These are phyloP conservation scores for Arabidopsis lyrata DNA, from an alignment of 441 rosid genomes.

Conservation along the genomic window DNA sequence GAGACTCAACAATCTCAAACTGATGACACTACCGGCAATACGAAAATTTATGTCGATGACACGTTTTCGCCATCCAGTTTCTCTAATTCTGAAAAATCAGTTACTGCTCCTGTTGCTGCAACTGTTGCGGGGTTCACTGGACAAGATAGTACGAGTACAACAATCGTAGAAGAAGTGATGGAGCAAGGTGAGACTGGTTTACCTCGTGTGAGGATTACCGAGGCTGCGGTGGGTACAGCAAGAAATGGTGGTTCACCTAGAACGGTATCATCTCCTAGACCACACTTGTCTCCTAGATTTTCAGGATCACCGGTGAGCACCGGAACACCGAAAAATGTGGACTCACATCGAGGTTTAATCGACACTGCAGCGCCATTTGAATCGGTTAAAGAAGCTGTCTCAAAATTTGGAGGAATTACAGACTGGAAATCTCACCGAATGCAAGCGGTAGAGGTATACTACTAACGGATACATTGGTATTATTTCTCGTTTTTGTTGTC, in stretches of 20 bases:
- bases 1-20: constrained; percentile 42
- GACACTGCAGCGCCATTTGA: constrained; percentile 92
- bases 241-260: constrained; percentile 35
- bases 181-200: constrained; percentile 21
- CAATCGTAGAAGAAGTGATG: not conserved
- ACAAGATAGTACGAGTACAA: not conserved
- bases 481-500: constrained; percentile 4
- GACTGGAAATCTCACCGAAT: constrained; percentile 96
- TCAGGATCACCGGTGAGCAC: constrained; percentile 41
- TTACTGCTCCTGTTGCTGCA: constrained; percentile 1
- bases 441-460: constrained; percentile 78
- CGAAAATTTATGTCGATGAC: constrained; percentile 42
- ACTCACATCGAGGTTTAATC: constrained; percentile 58
- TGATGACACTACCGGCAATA: constrained; percentile 37
- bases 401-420: constrained; percentile 93
- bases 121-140: not conserved
- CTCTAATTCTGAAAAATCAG: constrained; percentile 10
- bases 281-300: constrained; percentile 14
- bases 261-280: constrained; percentile 17
- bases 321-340: constrained; percentile 25
- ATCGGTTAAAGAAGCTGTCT: constrained; percentile 94
- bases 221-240: constrained; percentile 33
- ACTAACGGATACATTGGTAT: constrained; percentile 14
- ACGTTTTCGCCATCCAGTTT: constrained; percentile 38
- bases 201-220: constrained; percentile 39